Base-by-base conservation (phyloP, 2,329 filamentous ascomycete genomes). In the Lachnellula cervina region DNA sequence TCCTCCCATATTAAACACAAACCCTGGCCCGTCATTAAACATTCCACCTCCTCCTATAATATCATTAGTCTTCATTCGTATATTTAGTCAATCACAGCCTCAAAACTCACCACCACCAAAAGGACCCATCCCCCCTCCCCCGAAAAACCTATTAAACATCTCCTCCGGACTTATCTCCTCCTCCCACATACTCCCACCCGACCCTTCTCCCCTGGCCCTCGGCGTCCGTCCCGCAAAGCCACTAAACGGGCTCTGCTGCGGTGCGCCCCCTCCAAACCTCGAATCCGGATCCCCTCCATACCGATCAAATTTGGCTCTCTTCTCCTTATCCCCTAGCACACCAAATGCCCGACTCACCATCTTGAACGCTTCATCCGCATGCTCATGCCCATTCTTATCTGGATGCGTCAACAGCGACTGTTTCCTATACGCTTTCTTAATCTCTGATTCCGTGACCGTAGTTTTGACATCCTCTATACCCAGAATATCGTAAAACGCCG, bases 391-490 rank as follows among this genome's bases (percentile, higher is more conserved):
- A 79, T 99, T 99, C 79, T 99, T 99, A 78, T 99, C 94, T 61
- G 94, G 94, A 78, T 99, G 94, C 57, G 94, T 99, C 69, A 97
- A 80, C 67, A 99, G 77, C 70, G 89, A 94, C 71, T 95, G 81
- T 76, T 96, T 97, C 69, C 93, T 84, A 75, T 99, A 99, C 6
- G 94, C 93, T 77, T 97, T 97, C 74, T 97, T 99, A 70, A 99
- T 91, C 68, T 97, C 93, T 59, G 79, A 73, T 65, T 97, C 93
- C 49, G 84, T 84, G 67, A 83, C 87, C 19, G 84, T 82, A 55
- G 79, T 75, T 65, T 80, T 80, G 40, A 86, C 77, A 49, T 77
- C 74, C 60, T 87, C 84, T 49, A 97, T 74, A 21, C 85, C 86
- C 34, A 99, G 76, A 64, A 99, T 97, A 71, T 97, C 94, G 77